Conservation (phyloP, 192 early-diverging fungal genomes). For the Spizellomyces punctatus region DNA sequence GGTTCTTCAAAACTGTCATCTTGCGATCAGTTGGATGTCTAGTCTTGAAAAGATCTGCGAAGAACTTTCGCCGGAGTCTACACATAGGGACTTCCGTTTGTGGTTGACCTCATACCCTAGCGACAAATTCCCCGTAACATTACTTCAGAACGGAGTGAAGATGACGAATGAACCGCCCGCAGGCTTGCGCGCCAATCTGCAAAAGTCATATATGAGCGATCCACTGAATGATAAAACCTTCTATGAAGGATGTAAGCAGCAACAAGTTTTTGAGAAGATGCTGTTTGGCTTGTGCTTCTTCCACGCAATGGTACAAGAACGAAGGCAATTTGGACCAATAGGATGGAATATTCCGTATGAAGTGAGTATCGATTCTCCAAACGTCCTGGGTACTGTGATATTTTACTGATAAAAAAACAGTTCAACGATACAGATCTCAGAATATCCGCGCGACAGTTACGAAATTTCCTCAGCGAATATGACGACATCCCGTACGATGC, state of each 20-base stretch:
- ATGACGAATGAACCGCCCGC: conserved; percentile 67
- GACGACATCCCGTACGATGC: conserved; percentile 61
- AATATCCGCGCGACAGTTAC: conserved; percentile 62
- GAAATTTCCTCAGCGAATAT: conserved; percentile 63
- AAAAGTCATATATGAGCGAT: conserved; percentile 55
- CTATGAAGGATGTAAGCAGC: conserved; percentile 63
- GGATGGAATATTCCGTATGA: conserved; percentile 71
- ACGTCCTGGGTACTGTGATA: background rate
- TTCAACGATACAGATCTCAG: conserved; percentile 65
- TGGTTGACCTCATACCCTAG: conserved; percentile 62
- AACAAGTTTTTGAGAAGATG: conserved; percentile 53
- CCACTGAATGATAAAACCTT: conserved; percentile 62
- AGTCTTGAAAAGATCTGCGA: conserved; percentile 64
- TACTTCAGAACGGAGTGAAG: conserved; percentile 66
- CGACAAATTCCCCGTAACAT: conserved; percentile 61
- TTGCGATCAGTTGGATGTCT: conserved; percentile 68
- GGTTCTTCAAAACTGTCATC: conserved; percentile 64
- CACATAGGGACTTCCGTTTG: conserved; percentile 56
- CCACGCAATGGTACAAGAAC: conserved; percentile 64
- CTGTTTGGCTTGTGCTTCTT: conserved; percentile 63
- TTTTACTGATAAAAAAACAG: background rate
- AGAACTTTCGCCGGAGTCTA: conserved; percentile 55
- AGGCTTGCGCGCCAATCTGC: conserved; percentile 55
- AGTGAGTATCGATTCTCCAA: background rate
- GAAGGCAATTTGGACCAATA: conserved; percentile 62